A percentile compares a stretch with the other conserved stretches of the same genome.
Conservation (phyloP, 2,329 filamentous ascomycete species). For the Epichloe sp. region DNA sequence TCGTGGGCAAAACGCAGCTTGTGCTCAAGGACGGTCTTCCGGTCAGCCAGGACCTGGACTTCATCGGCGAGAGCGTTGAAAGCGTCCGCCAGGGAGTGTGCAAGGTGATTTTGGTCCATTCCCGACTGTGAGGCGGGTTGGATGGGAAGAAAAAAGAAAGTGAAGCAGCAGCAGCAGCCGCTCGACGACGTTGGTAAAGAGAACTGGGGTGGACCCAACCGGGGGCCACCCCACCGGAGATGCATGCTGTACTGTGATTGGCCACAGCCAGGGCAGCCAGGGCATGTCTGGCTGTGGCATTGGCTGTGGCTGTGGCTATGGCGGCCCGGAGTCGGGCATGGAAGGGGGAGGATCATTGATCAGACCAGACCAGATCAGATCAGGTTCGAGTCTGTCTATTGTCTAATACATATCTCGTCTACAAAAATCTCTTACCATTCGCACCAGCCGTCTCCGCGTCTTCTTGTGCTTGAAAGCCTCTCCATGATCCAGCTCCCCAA, state of each 20-base stretch:
- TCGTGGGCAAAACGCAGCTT: conserved; percentile 54
- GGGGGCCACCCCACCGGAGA: background rate
- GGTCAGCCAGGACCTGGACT: conserved; percentile 49
- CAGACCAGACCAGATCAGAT: no score
- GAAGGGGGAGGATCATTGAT: no score
- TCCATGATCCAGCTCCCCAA: conserved; percentile 41
- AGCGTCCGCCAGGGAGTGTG: conserved; percentile 47
- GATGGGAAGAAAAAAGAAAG: background rate
- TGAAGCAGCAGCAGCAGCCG: conserved; percentile 5
- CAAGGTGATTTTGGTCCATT: conserved; percentile 28
- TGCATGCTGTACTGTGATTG: background rate
- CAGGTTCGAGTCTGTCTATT: no score
- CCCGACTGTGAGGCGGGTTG: conserved; percentile 11
- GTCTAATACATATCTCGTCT: no score
- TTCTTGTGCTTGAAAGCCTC: conserved; percentile 32
- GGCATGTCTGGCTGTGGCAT: no score
- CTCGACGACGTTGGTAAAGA: background rate
- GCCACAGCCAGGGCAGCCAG: background rate
- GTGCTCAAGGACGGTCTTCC: conserved; percentile 52
- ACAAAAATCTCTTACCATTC: background rate
- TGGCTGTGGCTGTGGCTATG: no score
- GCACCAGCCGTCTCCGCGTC: conserved; percentile 19
- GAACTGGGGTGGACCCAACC: background rate
- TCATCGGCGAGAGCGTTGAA: conserved; percentile 53
- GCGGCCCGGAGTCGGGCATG: background rate